These are phyloP conservation scores for Albizia julibrissin DNA, from an alignment of 306 rosid species.

Conservation along the genomic window DNA sequence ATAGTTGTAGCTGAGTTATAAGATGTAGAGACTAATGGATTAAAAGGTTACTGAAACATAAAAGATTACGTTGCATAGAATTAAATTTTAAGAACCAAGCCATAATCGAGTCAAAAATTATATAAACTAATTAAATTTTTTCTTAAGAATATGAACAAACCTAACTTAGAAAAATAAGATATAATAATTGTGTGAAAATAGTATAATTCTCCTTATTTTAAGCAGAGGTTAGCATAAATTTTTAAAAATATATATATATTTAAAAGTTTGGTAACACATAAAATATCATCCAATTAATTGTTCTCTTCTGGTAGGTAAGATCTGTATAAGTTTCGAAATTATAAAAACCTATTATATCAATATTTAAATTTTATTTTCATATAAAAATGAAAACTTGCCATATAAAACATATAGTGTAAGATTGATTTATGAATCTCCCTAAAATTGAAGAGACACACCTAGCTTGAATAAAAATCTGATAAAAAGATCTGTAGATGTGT, in stretches of 20 bases:
- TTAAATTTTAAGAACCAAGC: no score
- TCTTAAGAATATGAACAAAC: background rate
- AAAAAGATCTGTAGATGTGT: background rate
- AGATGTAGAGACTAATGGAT: background rate
- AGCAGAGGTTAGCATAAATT: background rate
- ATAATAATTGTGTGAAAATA: background rate
- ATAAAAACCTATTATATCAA: background rate
- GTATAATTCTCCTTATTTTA: background rate
- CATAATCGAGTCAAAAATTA: no score
- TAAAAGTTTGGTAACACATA: background rate
- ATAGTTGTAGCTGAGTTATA: background rate
- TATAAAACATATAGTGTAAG: background rate
- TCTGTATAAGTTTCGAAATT: background rate
- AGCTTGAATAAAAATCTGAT: background rate
- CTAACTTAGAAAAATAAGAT: background rate
- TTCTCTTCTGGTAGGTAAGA: background rate
- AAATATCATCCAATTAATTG: background rate
- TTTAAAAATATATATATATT: background rate
- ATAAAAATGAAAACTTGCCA: background rate
- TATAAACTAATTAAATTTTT: no score
- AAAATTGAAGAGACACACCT: background rate
- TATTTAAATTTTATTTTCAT: background rate
- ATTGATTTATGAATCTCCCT: background rate
- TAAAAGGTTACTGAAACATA: no score
- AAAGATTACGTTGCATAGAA: rapidly evolving